These are phyloP conservation scores for Tremellales sp. DNA, from an alignment of 1,284 basidiomycete species.

Conservation along the genomic window DNA sequence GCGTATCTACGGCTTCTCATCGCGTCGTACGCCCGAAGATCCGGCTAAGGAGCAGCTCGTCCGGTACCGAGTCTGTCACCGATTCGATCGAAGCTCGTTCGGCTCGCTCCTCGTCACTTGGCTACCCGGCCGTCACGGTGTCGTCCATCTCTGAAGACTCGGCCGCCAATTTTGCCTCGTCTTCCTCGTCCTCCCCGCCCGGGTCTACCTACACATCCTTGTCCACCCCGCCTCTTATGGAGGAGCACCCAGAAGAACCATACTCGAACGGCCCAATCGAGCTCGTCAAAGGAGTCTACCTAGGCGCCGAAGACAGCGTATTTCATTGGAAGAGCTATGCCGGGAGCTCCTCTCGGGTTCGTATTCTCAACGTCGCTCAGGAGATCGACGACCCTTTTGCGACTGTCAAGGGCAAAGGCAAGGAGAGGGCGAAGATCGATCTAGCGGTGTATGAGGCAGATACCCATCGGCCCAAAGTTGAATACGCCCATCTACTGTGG, in stretches of 20 bases:
- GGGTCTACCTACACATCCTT: conserved; percentile 8
- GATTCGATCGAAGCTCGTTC: conserved; percentile 7
- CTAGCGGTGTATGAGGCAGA: conserved; percentile 14
- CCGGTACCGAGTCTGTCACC: conserved; percentile 8
- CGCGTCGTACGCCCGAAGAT: conserved; percentile 12
- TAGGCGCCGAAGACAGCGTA: conserved; percentile 92
- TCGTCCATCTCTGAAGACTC: conserved; percentile 3
- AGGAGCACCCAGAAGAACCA: conserved; percentile 48
- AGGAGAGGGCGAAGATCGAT: conserved; percentile 9
- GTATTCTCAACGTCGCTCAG: conserved; percentile 87
- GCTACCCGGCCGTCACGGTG: background rate
- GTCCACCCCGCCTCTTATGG: conserved; percentile 3
- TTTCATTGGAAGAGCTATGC: conserved; percentile 45
- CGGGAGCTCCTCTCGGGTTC: conserved; percentile 9
- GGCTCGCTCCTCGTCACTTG: conserved; percentile 26
- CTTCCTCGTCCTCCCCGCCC: conserved; percentile 25
- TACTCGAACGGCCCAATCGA: conserved; percentile 84
- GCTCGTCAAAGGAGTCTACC: conserved; percentile 82
- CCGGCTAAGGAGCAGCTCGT: conserved; percentile 13
- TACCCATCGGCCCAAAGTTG: conserved; percentile 64
- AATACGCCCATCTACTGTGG: conserved; percentile 91
- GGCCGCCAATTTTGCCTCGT: conserved; percentile 8
- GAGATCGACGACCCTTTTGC: conserved; percentile 74
- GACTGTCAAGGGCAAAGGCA: conserved; percentile 4
- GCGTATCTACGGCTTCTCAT: conserved; percentile 14